These are phyloP conservation scores for Coemansia asiatica DNA, from an alignment of 192 early-diverging fungal species.

Conservation along the genomic window DNA sequence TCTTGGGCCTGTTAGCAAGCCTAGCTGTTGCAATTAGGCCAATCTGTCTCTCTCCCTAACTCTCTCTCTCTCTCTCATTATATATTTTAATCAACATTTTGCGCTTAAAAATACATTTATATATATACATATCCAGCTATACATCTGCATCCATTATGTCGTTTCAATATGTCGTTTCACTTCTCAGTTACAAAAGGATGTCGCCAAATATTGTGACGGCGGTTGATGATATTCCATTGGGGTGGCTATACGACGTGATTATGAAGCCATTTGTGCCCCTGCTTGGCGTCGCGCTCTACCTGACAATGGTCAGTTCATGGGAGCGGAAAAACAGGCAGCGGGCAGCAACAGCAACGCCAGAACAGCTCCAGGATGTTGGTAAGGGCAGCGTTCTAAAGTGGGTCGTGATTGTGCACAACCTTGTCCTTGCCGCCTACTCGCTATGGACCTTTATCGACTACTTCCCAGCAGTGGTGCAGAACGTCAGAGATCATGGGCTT, in stretches of 20 bases:
- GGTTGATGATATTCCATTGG: conserved; percentile 59
- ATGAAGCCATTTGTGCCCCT: conserved; percentile 68
- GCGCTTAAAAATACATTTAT: too few species aligned
- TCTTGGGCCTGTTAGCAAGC: too few species aligned
- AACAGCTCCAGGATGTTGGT: neutral
- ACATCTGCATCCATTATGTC: neutral
- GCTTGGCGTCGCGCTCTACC: conserved; percentile 39
- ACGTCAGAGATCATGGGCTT: conserved; percentile 55
- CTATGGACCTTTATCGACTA: conserved; percentile 70
- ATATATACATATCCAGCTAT: neutral
- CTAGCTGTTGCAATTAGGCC: too few species aligned
- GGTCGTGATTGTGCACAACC: conserved; percentile 78
- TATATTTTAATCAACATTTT: too few species aligned
- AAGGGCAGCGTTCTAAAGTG: conserved; percentile 59
- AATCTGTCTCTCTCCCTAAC: too few species aligned
- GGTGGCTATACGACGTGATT: conserved; percentile 62
- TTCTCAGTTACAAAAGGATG: conserved; percentile 1
- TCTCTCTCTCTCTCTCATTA: too few species aligned
- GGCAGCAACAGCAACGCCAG: conserved; percentile 8
- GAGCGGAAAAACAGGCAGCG: conserved; percentile 19
- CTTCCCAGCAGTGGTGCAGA: conserved; percentile 59
- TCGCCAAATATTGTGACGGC: conserved; percentile 7
- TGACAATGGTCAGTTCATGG: conserved; percentile 23
- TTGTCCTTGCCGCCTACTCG: conserved; percentile 69
- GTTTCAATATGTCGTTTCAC: neutral